Percentiles rank a stretch among this genome's conserved stretches.
phyloP scores from a whole-genome alignment of 2,329 filamentous ascomycete species.

The Talaromyces rugulosus region DNA sequence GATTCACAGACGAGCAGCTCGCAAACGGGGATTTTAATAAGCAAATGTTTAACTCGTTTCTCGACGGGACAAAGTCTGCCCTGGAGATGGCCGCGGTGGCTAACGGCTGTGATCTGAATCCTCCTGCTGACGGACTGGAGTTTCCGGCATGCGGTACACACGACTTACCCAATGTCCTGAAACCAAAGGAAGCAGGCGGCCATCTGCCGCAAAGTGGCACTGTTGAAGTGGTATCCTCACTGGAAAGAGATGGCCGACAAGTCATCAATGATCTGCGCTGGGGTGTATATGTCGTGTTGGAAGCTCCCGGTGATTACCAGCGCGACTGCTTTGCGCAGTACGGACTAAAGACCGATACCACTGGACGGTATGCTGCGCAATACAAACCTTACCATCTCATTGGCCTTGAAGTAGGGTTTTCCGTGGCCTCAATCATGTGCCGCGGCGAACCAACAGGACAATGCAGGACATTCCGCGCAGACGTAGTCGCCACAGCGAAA shows the following conservation, averaged over 20 bases:
- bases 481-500: neutral
- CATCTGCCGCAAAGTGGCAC: neutral
- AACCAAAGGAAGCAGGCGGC: neutral
- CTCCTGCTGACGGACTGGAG: neutral
- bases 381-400: neutral
- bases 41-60: neutral
- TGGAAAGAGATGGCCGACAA: neutral
- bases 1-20: neutral
- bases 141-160: neutral
- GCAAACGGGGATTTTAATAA: neutral
- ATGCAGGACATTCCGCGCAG: neutral
- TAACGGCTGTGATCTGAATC: neutral
- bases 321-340: neutral
- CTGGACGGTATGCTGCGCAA: neutral
- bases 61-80: neutral
- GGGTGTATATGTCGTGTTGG: neutral
- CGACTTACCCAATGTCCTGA: neutral
- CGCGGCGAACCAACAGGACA: neutral
- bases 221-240: neutral
- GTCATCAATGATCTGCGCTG: neutral
- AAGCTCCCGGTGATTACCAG: neutral
- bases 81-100: neutral
- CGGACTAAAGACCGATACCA: neutral
- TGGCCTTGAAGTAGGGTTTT: neutral
- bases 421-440: neutral